Evolutionary conservation across 1,139 yeast genomes (phyloP).

Genomic region (Diutina sp.): DNA sequence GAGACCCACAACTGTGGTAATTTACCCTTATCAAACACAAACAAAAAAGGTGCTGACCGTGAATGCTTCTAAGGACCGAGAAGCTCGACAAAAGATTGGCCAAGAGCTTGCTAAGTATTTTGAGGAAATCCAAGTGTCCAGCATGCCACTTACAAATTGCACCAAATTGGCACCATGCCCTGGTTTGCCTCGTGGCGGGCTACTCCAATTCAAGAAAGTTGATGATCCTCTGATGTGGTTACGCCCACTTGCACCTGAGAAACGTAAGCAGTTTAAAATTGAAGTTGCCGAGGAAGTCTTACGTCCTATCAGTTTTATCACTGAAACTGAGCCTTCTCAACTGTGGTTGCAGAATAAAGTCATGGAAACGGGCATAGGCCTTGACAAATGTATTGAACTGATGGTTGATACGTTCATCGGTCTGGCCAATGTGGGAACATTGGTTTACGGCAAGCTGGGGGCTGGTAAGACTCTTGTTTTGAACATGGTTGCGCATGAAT

Average conservation of each 20-base stretch:
- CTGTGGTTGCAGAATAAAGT: constrained; percentile 13
- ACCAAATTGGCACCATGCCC: constrained; percentile 37
- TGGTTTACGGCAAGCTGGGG: constrained; percentile 67
- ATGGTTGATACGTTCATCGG: constrained; percentile 30
- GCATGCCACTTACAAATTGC: constrained; percentile 25
- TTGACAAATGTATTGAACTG: constrained; percentile 32
- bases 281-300: constrained; percentile 45
- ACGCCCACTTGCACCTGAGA: constrained; percentile 14
- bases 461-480: constrained; percentile 63
- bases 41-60: constrained; percentile 14
- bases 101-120: background rate
- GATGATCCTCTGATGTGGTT: constrained; percentile 35
- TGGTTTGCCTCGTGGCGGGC: constrained; percentile 49
- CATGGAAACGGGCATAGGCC: constrained; percentile 28
- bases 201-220: constrained; percentile 38
- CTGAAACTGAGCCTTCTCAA: constrained; percentile 8
- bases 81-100: background rate
- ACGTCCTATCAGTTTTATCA: constrained; percentile 33
- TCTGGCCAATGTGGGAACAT: constrained; percentile 36
- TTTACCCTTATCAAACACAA: constrained; percentile 47
- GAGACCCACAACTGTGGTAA: constrained; percentile 26
- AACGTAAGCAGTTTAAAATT: constrained; percentile 14
- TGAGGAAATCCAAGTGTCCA: background rate
- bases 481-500: constrained; percentile 22
- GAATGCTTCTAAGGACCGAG: background rate